Percentiles rank a stretch among this genome's conserved stretches.
Evolutionary conservation across 345 rosid species (phyloP).

Genomic region (Lumnitzera racemosa): DNA sequence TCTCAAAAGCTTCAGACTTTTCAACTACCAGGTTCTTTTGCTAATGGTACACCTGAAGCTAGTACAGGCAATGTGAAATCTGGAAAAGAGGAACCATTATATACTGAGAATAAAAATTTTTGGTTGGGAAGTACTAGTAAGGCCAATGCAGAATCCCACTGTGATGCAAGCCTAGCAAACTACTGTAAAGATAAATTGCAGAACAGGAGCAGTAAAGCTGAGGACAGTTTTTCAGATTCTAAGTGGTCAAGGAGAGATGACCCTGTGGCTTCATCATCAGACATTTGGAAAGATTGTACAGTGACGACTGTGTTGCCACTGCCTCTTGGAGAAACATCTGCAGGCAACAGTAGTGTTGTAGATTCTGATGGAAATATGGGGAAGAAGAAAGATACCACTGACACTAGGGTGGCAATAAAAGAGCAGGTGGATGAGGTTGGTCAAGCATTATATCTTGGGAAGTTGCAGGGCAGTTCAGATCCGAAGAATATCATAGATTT

Average conservation of each 20-base stretch:
- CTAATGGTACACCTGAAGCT: slow-evolving; percentile 18
- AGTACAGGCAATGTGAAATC: slow-evolving; percentile 34
- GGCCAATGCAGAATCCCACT: slow-evolving; percentile 28
- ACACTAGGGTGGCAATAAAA: slow-evolving; percentile 50
- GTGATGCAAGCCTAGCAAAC: slow-evolving; percentile 16
- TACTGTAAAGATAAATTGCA: slow-evolving; percentile 41
- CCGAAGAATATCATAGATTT: slow-evolving; percentile 34
- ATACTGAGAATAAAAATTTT: slow-evolving; percentile 36
- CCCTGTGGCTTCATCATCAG: no score
- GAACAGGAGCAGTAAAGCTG: slow-evolving; percentile 20
- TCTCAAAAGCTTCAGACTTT: slow-evolving; percentile 18
- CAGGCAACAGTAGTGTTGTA: slow-evolving; percentile 23
- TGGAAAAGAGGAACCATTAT: slow-evolving; percentile 39
- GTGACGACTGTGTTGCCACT: slow-evolving; percentile 14
- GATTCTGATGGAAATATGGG: slow-evolving; percentile 50
- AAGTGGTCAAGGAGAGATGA: slow-evolving; percentile 38
- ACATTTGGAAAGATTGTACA: no score
- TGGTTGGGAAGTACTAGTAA: slow-evolving; percentile 45
- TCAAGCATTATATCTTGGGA: slow-evolving; percentile 54
- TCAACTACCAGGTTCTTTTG: slow-evolving; percentile 22
- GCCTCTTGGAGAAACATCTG: slow-evolving; percentile 47
- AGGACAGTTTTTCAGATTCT: slow-evolving; percentile 27
- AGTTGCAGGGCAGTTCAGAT: slow-evolving; percentile 40
- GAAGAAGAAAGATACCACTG: slow-evolving; percentile 38
- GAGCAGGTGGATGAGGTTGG: slow-evolving; percentile 83